Percentiles rank a stretch among this genome's conserved stretches.
Evolutionary conservation across 805 yeast species (phyloP).

Genomic region (Kuraishia hungarica): DNA sequence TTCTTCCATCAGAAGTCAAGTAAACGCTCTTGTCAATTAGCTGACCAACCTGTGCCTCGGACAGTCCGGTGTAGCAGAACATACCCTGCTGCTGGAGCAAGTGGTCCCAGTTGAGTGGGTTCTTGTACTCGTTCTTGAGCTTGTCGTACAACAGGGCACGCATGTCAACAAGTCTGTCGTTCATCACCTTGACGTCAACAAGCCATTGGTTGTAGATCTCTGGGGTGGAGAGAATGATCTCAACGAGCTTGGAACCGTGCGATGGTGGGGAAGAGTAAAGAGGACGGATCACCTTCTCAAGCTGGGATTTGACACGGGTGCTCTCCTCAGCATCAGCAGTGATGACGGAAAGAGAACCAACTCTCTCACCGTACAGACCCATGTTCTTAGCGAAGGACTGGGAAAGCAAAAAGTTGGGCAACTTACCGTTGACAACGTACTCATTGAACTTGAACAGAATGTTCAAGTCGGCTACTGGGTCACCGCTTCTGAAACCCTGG

Average conservation of each 20-base stretch:
- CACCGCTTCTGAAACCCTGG: constrained; percentile 91
- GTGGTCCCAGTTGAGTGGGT: constrained; percentile 75
- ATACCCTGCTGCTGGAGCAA: constrained; percentile 87
- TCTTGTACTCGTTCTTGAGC: constrained; percentile 39
- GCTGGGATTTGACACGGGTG: constrained; percentile 47
- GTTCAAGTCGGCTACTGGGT: constrained; percentile 59
- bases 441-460: constrained; percentile 32
- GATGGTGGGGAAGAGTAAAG: constrained; percentile 91
- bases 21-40: constrained; percentile 73
- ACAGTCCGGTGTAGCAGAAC: constrained; percentile 89
- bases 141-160: constrained; percentile 55
- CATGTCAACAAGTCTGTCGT: constrained; percentile 68
- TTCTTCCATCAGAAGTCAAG: constrained; percentile 85
- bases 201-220: constrained; percentile 69
- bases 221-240: constrained; percentile 57
- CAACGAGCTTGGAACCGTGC: constrained; percentile 87
- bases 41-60: constrained; percentile 57
- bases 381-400: constrained; percentile 94
- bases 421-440: constrained; percentile 37
- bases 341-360: constrained; percentile 68
- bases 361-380: constrained; percentile 94
- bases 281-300: constrained; percentile 78
- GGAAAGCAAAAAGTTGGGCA: constrained; percentile 52
- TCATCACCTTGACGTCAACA: constrained; percentile 69
- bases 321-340: constrained; percentile 47